Conservation (phyloP, 2,329 filamentous ascomycete genomes). For the Cryphonectria nitschkei region DNA sequence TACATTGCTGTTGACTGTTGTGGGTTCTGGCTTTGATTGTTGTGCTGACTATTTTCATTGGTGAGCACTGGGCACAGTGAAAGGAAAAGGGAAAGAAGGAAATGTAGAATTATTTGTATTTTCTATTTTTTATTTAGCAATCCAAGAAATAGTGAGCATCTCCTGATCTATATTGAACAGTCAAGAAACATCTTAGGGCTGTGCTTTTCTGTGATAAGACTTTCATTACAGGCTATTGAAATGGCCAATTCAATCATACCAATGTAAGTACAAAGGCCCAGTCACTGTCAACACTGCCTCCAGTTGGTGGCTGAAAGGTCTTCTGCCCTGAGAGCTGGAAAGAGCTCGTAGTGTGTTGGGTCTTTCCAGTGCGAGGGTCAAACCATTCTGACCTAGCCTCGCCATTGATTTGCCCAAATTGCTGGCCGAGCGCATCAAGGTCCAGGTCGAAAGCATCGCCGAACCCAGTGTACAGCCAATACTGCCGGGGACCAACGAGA, state of each 20-base stretch:
- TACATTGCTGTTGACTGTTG: too few species aligned
- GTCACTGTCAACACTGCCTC: slow-evolving; percentile 7
- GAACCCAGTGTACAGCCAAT: slow-evolving; percentile 35
- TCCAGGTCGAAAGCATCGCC: slow-evolving; percentile 14
- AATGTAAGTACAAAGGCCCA: slow-evolving; percentile 6
- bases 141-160: too few species aligned
- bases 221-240: background rate
- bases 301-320: slow-evolving; percentile 11
- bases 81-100: too few species aligned
- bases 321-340: background rate
- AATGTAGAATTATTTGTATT: too few species aligned
- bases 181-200: background rate
- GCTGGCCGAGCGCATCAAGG: background rate
- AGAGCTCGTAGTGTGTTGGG: background rate
- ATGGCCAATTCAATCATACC: background rate
- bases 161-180: too few species aligned
- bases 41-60: too few species aligned
- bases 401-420: background rate
- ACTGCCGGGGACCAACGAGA: background rate
- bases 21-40: too few species aligned
- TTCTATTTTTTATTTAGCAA: too few species aligned
- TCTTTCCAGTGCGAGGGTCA: slow-evolving; percentile 1
- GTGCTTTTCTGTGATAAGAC: background rate
- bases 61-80: too few species aligned
- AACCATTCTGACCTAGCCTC: background rate